Base-by-base conservation (phyloP, 116 monocot species). In the Trichopus zeylanicus region DNA sequence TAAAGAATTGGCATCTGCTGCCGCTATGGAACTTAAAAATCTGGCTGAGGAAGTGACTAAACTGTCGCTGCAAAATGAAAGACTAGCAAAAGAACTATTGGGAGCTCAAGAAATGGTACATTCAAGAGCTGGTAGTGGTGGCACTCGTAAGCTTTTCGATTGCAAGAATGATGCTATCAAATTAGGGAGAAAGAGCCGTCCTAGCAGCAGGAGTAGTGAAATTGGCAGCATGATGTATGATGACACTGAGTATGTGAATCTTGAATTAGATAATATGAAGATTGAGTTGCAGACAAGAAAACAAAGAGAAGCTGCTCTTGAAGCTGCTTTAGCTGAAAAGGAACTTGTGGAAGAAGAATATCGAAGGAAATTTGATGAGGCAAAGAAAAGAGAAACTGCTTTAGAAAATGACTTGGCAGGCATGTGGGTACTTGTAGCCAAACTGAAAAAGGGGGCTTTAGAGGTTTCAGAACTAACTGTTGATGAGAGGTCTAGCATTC, bases 401-500 rank as follows among this genome's bases (percentile, higher is more conserved):
- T 69, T 98, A 29, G 98, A 98, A 69, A 88, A 91, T 71, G 98
- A 98, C 67, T 71, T 98, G 28, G 91, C 98, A 9, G 79, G 82
- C 42, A 98, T 98, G 98, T 98, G 98, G 98, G 88, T 98, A 30
- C 82, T 98, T 62, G 98, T 98, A 46, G 98, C 98, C 48, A 81
- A 87, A 55, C 58, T 98, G 64, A 98, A 82, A 71, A 98, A 75
- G 64, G 97, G 87, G 2, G 79, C 53, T 48, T 56, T 76, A 38
- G 73, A 76, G 10, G 53, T 69, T 27, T 55, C 81, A 33, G 87
- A 87, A 7, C 65, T 82, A 26, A 78, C 63, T 71, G 55, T 52
- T 51, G 72, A 82, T 72, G 75, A 75, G 25, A 78, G 66, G 72
- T 75, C 71, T 59, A 65, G 32, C 20, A 67, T 74, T 62, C 76